These are phyloP conservation scores for Penicillium vulpinum DNA, from an alignment of 2,329 filamentous ascomycete species.

Conservation along the genomic window DNA sequence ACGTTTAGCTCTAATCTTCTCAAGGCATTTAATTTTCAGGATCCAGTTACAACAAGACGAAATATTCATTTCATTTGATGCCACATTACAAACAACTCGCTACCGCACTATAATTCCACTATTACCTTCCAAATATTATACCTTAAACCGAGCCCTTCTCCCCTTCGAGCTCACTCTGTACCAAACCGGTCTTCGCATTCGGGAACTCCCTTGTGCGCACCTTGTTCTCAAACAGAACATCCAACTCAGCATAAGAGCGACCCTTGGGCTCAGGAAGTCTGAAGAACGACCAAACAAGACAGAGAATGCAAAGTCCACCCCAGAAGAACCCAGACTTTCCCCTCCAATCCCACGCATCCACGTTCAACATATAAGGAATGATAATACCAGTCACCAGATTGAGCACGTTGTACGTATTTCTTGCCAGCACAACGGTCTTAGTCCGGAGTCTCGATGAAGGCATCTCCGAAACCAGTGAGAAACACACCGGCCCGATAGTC, in stretches of 20 bases:
- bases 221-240: slow-evolving; percentile 72
- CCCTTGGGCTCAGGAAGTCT: slow-evolving; percentile 73
- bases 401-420: slow-evolving; percentile 42
- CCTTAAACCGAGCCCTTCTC: not conserved
- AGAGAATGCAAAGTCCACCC: slow-evolving; percentile 71
- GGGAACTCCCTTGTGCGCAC: slow-evolving; percentile 69
- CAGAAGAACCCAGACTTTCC: slow-evolving; percentile 83
- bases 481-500: slow-evolving; percentile 56
- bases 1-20: not conserved
- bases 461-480: slow-evolving; percentile 54
- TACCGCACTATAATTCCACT: not conserved
- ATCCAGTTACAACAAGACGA: not conserved
- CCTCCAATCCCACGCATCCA: slow-evolving; percentile 76
- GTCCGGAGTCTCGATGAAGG: slow-evolving; percentile 55
- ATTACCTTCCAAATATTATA: not conserved
- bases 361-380: slow-evolving; percentile 87
- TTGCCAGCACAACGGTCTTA: slow-evolving; percentile 56
- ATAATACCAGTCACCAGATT: slow-evolving; percentile 63
- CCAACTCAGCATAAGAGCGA: slow-evolving; percentile 77
- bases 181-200: slow-evolving; percentile 42
- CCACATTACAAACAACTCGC: not conserved
- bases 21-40: not conserved
- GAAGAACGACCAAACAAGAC: slow-evolving; percentile 75
- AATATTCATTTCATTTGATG: not conserved
- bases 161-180: slow-evolving; percentile 4